Evolutionary conservation across 1,284 basidiomycete species (phyloP), one percentile per base, ranked within the genome.

Genomic region (Cystobasidiaceae sp.): DNA sequence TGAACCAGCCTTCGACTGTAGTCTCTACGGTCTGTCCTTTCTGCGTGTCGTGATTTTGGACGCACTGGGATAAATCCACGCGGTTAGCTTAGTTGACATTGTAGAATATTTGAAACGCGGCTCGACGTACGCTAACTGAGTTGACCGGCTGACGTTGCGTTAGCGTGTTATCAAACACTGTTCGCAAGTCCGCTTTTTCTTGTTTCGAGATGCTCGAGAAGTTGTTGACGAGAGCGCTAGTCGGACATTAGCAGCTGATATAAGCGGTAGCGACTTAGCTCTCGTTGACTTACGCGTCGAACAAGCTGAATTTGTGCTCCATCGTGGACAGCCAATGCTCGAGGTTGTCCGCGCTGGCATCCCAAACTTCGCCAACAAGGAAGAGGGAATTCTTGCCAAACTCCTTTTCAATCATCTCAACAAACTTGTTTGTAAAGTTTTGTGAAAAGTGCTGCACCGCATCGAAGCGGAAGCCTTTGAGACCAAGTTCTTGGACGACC

Each of bases 401-500:
- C 67, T 79, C 72, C 43, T 67, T 78, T 72, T 50, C 83, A 79
- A 46, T 83, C 77, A 67, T 80, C 69, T 80, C 78, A 67, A 84
- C 80, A 67, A 84, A 84, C 48, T 82, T 76, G 45, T 74, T 75
- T 49, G 84, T 81, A 71, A 83, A 83, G 0, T 71, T 72, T 57
- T 75, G 71, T 49, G 77, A 76, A 44, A 79, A 78, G 68, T 79
- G 78, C 72, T 80, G 68, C 56, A 73, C 70, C 2, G 73, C 74
- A 64, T 76, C 75, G 62, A 74, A 73, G 19, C 72, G 59, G 28
- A 50, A 67, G 2, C 92, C 92, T 28, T 80, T 79, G 9, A 85
- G 88, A 4, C 86, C 86, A 0, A 88, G 91, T 43, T 86, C 87
- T 84, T 92, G 73, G 67, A 82, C 69, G 19, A 82, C 73, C 83